Evolutionary conservation across 371 early-diverging fungal genomes (phyloP).

Genomic region (Syncephalastrum monosporum): DNA sequence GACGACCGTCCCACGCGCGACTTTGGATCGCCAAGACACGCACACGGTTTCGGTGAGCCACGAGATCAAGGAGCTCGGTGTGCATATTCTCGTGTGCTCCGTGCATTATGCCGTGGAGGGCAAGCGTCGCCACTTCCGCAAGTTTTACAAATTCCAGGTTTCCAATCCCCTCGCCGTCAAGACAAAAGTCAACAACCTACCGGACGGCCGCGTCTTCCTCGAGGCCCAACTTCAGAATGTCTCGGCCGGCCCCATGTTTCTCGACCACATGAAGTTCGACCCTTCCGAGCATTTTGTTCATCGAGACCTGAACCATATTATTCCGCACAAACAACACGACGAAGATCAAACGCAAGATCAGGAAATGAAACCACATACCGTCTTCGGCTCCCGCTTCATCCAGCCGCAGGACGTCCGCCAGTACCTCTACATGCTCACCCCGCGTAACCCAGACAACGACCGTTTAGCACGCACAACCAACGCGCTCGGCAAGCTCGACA

Average conservation of each 20-base stretch:
- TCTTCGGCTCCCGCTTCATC: conserved; percentile 66
- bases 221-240: conserved; percentile 95
- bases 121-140: conserved; percentile 75
- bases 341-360: not conserved
- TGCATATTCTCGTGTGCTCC: conserved; percentile 88
- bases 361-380: conserved; percentile 13
- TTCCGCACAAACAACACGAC: conserved; percentile 8
- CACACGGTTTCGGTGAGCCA: conserved; percentile 77
- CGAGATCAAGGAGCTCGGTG: conserved; percentile 94
- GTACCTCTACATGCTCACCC: conserved; percentile 84
- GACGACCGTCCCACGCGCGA: conserved; percentile 26
- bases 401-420: conserved; percentile 84
- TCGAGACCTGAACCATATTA: conserved; percentile 63
- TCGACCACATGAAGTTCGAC: conserved; percentile 89
- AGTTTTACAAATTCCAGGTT: conserved; percentile 95
- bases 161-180: conserved; percentile 94
- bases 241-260: conserved; percentile 74
- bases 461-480: conserved; percentile 71
- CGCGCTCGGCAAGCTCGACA: conserved; percentile 91
- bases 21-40: conserved; percentile 55
- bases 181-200: conserved; percentile 85
- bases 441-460: conserved; percentile 57
- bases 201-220: conserved; percentile 77
- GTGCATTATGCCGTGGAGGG: conserved; percentile 75
- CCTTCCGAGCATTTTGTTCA: conserved; percentile 69